Evolutionary conservation across 2,329 filamentous ascomycete genomes (phyloP).

Genomic region (Pestalotiopsis fici): DNA sequence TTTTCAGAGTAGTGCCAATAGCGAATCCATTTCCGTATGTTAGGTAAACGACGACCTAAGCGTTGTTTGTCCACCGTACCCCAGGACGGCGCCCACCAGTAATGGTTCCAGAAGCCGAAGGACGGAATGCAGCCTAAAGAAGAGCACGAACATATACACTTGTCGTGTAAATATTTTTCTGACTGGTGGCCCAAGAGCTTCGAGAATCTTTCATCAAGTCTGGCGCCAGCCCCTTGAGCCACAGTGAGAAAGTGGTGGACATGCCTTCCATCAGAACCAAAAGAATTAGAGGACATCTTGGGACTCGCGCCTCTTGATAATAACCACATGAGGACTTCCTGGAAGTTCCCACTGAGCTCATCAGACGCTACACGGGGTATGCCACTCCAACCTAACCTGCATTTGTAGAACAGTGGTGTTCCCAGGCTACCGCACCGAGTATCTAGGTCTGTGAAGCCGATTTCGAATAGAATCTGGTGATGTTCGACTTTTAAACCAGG

Average conservation of each 20-base stretch:
- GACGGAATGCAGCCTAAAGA: not conserved
- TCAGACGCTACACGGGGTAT: no score
- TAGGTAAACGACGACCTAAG: not conserved
- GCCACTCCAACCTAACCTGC: no score
- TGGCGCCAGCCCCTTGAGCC: not conserved
- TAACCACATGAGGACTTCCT: not conserved
- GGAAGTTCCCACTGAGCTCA: no score
- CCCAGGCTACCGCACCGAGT: not conserved
- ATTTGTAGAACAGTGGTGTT: not conserved
- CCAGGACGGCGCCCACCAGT: no score
- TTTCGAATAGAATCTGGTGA: not conserved
- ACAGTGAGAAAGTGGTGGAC: not conserved
- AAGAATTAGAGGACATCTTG: not conserved
- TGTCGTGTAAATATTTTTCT: not conserved
- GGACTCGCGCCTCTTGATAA: not conserved
- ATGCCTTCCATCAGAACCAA: not conserved
- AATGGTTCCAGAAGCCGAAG: not conserved
- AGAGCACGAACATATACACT: not conserved
- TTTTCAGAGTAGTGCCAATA: not conserved
- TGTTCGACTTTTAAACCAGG: rapidly evolving
- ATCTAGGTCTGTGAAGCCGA: not conserved
- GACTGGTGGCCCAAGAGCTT: not conserved
- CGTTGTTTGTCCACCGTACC: not conserved
- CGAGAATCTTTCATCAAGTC: not conserved
- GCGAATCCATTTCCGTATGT: not conserved